phyloP scores from a whole-genome alignment of 176 grass and related monocot genomes.

The Elymus sibiricus region DNA sequence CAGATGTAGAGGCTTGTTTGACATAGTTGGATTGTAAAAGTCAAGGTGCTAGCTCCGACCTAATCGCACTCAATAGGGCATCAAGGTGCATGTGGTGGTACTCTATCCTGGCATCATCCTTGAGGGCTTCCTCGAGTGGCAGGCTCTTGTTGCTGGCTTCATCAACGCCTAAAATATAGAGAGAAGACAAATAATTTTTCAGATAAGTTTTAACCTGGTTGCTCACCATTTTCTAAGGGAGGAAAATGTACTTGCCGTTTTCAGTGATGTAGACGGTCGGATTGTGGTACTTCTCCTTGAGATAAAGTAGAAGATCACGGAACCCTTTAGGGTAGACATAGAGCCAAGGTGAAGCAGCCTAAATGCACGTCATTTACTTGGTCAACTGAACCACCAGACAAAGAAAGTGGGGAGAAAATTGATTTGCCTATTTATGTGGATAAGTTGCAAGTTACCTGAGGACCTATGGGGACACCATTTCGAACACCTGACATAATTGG shows the following conservation, averaged over 20 bases:
- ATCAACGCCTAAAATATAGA: slow-evolving; percentile 20
- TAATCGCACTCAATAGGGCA: slow-evolving; percentile 43
- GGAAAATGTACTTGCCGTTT: slow-evolving; percentile 30
- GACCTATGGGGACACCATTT: slow-evolving; percentile 55
- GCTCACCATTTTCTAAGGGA: too few relatives aligned
- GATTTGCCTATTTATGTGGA: not conserved
- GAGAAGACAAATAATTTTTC: not conserved
- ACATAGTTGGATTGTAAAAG: not conserved
- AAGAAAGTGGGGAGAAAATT: not conserved
- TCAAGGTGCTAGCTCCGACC: slow-evolving; percentile 8
- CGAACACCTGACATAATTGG: slow-evolving; percentile 24
- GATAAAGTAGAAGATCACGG: slow-evolving; percentile 39
- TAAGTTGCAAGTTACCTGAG: slow-evolving; percentile 23
- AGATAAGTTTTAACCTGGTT: not conserved
- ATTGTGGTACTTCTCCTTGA: slow-evolving; percentile 51
- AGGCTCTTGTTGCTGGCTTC: slow-evolving; percentile 41
- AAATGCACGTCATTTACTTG: not conserved
- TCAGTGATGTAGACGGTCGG: slow-evolving; percentile 51
- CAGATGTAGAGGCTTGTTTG: not conserved
- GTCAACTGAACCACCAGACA: not conserved
- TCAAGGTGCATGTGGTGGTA: slow-evolving; percentile 56
- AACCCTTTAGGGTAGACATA: slow-evolving; percentile 53
- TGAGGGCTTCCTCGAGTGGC: slow-evolving; percentile 47
- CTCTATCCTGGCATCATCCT: slow-evolving; percentile 52
- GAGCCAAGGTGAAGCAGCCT: slow-evolving; percentile 48